Evolutionary conservation across 2,329 filamentous ascomycete species (phyloP), one percentile per base, ranked within the genome.

Genomic region (Aspergillus latus): DNA sequence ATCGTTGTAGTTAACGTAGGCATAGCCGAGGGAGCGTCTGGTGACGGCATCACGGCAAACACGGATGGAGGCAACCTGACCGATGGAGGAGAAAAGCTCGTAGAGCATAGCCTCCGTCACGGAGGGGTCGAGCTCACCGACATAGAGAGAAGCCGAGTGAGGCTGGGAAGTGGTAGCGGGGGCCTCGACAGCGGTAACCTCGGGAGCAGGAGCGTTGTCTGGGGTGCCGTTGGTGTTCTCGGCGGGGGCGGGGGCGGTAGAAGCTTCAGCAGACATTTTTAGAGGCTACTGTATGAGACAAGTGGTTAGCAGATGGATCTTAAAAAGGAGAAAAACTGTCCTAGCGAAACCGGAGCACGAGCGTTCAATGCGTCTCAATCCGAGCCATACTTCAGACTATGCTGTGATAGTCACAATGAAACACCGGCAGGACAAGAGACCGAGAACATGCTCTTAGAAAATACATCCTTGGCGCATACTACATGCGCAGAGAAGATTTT

Each of bases 61-160:
- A 85, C 94, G 94, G 78, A 99, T 99, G 60, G 94, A 99, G 66
- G 94, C 94, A 70, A 99, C 94, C 72, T 96, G 93, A 68, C 94
- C 94, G 74, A 99, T 99, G 79, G 95, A 94, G 59, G 94, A 97
- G 85, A 99, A 99, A 63, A 99, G 90, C 86, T 99, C 94, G 79
- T 97, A 99, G 72, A 99, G 92, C 94, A 99, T 99, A 68, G 94
- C 94, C 85, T 99, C 94, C 64, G 94, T 99, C 76, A 99, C 94
- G 61, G 91, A 94, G 68, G 90, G 87, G 77, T 99, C 94, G 70
- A 99, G 91, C 83, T 99, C 94, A 77, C 94, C 94, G 67, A 99
- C 94, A 77, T 99, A 99, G 75, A 99, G 91, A 58, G 94, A 99
- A 64, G 94, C 94, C 52, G 94, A 97, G 77, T 95, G 93, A 76